Evolutionary conservation across 2,329 filamentous ascomycete species (phyloP), one percentile per base, ranked within the genome.

Genomic region (Paracamarosporium sp.): DNA sequence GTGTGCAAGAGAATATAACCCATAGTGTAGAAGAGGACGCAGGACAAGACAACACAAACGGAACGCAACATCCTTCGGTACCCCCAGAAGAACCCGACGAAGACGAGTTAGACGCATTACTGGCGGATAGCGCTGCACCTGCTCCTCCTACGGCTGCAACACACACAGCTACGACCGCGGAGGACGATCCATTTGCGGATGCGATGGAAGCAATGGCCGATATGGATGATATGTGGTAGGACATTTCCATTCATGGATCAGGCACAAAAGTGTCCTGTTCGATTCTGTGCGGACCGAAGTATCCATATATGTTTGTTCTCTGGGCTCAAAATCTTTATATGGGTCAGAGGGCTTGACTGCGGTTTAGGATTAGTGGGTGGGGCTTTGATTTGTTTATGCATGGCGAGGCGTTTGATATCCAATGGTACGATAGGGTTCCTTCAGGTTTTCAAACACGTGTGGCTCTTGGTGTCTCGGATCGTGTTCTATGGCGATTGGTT

Each of bases 91-190:
- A 80, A 35, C 77, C 85, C 12, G 83, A 86, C 54, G 77, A 78
- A 33, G 78, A 83, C 59, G 82, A 84, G 51, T 69, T 87, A 20
- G 85, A 87, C 63, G 81, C 81, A 28, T 72, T 87, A 27, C 75
- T 88, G 51, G 82, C 80, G 28, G 83, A 85, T 59, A 79, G 81
- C 53, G 65, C 55, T 50, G 55, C 54, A n/a, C 35, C 56, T 8
- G 54, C 46, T 31, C 43, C 12, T 22, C 50, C 15, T 17, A 8
- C 35, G 6, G 12, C n/a, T n/a, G 36, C 7, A 24, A 12, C n/a
- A 13, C 27, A 38, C 13, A 30, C 46, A 46, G 52, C 43, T 15
- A 53, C 61, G 24, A 55, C 53, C 30, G 43, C 51, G 6, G 61
- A 63, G 17, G 64, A 76, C 15, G 75, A 77, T 50, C 66, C 65